phyloP scores from a whole-genome alignment of 1,284 basidiomycete genomes.

The Sanghuangporus weigelae region DNA sequence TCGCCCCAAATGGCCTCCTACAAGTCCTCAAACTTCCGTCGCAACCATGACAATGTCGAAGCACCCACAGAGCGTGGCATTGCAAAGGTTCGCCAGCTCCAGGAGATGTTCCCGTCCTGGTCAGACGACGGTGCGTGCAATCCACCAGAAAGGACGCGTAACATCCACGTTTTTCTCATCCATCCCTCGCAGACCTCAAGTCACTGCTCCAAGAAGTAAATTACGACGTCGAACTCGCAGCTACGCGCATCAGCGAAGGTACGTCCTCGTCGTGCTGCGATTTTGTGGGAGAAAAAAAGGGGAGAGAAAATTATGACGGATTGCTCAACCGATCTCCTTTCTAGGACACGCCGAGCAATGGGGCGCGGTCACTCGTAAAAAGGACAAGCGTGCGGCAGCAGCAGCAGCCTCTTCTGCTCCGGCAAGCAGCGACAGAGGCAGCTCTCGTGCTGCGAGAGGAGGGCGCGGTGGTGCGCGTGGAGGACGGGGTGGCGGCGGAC shows the following conservation, averaged over 20 bases:
- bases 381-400: constrained; percentile 63
- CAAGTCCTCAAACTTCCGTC: constrained; percentile 15
- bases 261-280: not conserved
- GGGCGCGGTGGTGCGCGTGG: constrained; percentile 60
- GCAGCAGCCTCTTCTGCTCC: constrained; percentile 23
- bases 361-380: constrained; percentile 84
- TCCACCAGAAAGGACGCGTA: constrained; percentile 23
- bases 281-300: not conserved
- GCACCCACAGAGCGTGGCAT: constrained; percentile 37
- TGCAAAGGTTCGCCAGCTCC: constrained; percentile 53
- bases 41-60: not conserved
- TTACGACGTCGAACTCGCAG: constrained; percentile 74
- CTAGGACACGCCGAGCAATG: constrained; percentile 78
- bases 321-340: constrained; percentile 14
- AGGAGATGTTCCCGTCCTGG: constrained; percentile 77
- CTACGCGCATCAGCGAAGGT: constrained; percentile 79
- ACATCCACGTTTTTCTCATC: constrained; percentile 16
- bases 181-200: constrained; percentile 54
- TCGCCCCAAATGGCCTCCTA: constrained; percentile 13
- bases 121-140: constrained; percentile 62
- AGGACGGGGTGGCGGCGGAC: constrained; percentile 46
- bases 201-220: constrained; percentile 67
- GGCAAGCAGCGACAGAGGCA: constrained; percentile 40
- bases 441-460: constrained; percentile 59
- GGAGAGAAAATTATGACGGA: constrained; percentile 12